phyloP scores from a whole-genome alignment of 139 green algal species.

The Pleodorina starrii region DNA sequence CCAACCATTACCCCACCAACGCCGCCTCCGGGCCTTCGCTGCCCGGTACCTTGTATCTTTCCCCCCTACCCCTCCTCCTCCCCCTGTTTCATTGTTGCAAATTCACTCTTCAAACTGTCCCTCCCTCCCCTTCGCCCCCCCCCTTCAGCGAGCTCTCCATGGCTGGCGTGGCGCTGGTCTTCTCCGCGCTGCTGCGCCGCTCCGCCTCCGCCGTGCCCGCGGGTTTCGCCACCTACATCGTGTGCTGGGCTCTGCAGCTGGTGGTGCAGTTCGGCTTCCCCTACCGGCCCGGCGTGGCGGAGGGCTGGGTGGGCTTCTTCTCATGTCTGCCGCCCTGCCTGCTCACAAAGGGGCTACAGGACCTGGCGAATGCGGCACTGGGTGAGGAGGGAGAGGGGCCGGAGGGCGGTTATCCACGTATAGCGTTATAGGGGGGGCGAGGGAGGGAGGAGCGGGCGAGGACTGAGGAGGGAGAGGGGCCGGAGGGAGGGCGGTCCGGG shows the following conservation, averaged over 20 bases:
- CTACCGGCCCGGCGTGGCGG: conserved; percentile 14
- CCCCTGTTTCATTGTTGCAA: too few relatives aligned
- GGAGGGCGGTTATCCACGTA: too few relatives aligned
- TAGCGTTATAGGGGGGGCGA: too few relatives aligned
- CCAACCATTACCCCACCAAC: not conserved
- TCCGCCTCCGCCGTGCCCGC: conserved; percentile 46
- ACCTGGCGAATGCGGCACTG: conserved; percentile 73
- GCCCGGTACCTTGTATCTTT: too few relatives aligned
- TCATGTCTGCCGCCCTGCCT: conserved; percentile 81
- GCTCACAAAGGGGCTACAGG: conserved; percentile 83
- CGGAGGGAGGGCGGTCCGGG: too few relatives aligned
- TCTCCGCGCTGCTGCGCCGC: conserved; percentile 15
- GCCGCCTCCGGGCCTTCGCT: too few relatives aligned
- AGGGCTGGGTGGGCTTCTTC: conserved; percentile 62
- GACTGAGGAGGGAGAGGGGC: too few relatives aligned
- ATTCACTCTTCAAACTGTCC: too few relatives aligned
- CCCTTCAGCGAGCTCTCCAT: conserved; percentile 11
- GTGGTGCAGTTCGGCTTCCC: conserved; percentile 63
- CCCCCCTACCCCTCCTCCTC: not conserved
- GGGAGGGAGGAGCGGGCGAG: not conserved
- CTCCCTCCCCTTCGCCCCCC: too few relatives aligned
- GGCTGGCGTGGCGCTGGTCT: conserved; percentile 9
- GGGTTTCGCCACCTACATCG: conserved; percentile 55
- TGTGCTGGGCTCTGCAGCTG: conserved; percentile 61
- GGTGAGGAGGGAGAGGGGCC: too few relatives aligned